Evolutionary conservation across 495 filamentous ascomycete species (phyloP), one percentile per base, ranked within the genome.

Genomic region (Penicillium ochrochloron): DNA sequence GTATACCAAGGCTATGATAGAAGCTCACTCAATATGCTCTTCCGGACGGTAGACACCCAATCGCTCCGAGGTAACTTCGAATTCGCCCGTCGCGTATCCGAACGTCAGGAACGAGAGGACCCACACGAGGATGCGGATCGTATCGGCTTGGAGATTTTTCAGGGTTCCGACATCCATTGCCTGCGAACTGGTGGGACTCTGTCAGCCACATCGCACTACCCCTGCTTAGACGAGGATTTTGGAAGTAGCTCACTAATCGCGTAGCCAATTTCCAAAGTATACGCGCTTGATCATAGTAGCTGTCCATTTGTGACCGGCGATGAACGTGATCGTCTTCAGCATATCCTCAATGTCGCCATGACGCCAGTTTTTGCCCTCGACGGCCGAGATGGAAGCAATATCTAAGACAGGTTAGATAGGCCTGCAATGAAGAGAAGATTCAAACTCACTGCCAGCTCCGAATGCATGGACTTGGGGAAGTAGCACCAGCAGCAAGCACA

Each of bases 281-380:
- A 92, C 91, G 42, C 95, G 88, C 77, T 90, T 90, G 67, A 99
- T 83, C 84, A 93, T 90, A 80, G 92, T 88, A 17, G 89, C 86
- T 21, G 94, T 94, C 95, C 95, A 99, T 78, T 99, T 97, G 69
- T 95, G 92, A 41, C 93, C 93, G 60, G 89, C 84, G 56, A 97
- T 85, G 71, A 92, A 97, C 25, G 92, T 89, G 62, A 99, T 81
- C 15, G 88, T 92, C 79, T 93, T 93, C 66, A 99, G 87, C 74
- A 92, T 88, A 76, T 99, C 95, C 80, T 97, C 93, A 64, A 97
- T 95, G 76, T 98, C 94, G 59, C 95, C 95, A 89, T 98, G 95
- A 63, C 95, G 89, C 89, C 92, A 99, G 73, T 99, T 99, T 68
- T 90, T 85, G 25, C 95, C 95, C 77, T 99, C 95, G 66, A 99